phyloP scores from a whole-genome alignment of 2,329 filamentous ascomycete species.

The Calonectria fujianensis region DNA sequence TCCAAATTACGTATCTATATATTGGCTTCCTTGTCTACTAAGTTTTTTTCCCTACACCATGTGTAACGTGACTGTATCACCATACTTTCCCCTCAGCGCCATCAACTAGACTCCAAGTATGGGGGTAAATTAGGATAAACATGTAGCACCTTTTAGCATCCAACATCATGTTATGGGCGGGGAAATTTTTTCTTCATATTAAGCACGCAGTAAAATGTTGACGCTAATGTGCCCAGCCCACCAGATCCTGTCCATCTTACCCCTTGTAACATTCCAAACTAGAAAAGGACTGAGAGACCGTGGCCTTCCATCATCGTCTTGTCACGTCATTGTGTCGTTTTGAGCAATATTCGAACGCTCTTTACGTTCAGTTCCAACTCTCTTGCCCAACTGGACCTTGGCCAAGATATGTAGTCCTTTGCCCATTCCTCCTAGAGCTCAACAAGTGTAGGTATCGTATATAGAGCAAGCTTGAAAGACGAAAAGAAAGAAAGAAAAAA shows the following conservation, averaged over 20 bases:
- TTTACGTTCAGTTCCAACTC: neutral
- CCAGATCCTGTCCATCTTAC: constrained; percentile 45
- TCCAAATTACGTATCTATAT: constrained; percentile 44
- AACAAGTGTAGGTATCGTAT: constrained; percentile 42
- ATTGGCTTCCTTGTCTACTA: neutral
- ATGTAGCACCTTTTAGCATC: neutral
- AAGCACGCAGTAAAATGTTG: constrained; percentile 46
- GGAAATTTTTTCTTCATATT: constrained; percentile 43
- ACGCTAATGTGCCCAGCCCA: constrained; percentile 49
- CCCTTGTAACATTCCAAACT: constrained; percentile 44
- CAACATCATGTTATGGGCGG: constrained; percentile 26
- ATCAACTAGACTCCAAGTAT: neutral
- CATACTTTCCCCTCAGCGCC: neutral
- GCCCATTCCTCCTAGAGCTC: constrained; percentile 32
- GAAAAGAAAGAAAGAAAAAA: constrained; percentile 11
- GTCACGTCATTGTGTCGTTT: constrained; percentile 51
- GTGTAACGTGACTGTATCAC: neutral
- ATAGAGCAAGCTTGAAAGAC: constrained; percentile 34
- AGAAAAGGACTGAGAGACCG: constrained; percentile 42
- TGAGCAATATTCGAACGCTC: constrained; percentile 30
- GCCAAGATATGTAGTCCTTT: constrained; percentile 25
- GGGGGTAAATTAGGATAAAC: no score
- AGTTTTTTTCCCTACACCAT: neutral
- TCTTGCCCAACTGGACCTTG: constrained; percentile 10
- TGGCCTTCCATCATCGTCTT: constrained; percentile 51